Evolutionary conservation across 208 protist genomes (phyloP), one percentile per base, ranked within the genome.

Genomic region (Ichthyophonus hoferi): DNA sequence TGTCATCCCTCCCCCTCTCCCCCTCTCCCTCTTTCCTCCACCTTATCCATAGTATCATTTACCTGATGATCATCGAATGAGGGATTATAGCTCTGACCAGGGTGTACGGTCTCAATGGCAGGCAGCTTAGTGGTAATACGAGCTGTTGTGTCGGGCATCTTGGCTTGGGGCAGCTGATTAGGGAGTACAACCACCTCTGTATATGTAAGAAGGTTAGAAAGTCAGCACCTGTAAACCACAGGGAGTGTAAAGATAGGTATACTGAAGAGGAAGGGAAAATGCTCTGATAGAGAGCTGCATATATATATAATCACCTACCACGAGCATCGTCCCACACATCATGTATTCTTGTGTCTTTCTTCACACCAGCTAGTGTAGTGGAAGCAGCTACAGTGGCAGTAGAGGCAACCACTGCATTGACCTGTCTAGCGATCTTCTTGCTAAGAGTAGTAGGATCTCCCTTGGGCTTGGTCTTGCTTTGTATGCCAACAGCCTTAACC

Each of bases 41-140:
- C n/a, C n/a, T n/a, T n/a, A n/a, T n/a, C n/a, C n/a, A n/a, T n/a
- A n/a, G n/a, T n/a, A n/a, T n/a, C 50, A 67, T 24, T n/a, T 14
- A 3, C 14, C 50, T 87, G 42, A 50, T 87, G 84, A 87, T 87
- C 50, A 42, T 87, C 42, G 1, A 87, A 0, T 0, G 84, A 2
- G 31, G 84, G 84, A 1, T 87, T 87, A 33, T 87, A 87, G 58
- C 42, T 79, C 50, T 87, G 84, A 42, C 84, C 84, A 33, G 84
- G 84, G 39, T 87, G 84, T 24, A 24, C 40, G 17, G 35, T 12
- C 50, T 87, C 84, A 14, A 87, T 50, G 58, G 84, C 84, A 67
- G 50, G 50, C 50, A 67, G 50, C 14, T n/a, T 7, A 24, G 50
- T 67, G 50, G 50, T 67, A 24, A 24, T 7, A n/a, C 50, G 7